A percentile compares a stretch with the other conserved stretches of the same genome.
Evolutionary conservation across 768 basidiomycete species (phyloP).

Genomic region (Leccinellum luteum): DNA sequence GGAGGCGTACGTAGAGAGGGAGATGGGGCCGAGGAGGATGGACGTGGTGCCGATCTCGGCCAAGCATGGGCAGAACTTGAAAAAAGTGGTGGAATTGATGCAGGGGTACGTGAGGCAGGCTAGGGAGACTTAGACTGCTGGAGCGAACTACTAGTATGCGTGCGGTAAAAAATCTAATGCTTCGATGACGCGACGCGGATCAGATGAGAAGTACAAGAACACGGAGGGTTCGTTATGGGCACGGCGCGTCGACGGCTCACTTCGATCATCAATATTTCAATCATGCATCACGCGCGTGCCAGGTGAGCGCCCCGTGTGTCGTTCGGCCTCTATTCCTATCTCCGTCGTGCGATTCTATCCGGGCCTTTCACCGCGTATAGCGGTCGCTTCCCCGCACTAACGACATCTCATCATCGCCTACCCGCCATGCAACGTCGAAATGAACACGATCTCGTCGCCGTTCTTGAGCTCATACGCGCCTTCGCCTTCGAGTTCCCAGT

Average conservation of each 20-base stretch:
- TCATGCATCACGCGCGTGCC: not conserved
- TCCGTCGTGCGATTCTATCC: not conserved
- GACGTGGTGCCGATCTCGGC: conserved; percentile 83
- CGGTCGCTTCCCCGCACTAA: not conserved
- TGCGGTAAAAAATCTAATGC: not conserved
- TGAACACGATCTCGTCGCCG: conserved; percentile 92
- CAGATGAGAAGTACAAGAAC: not conserved
- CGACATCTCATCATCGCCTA: not conserved
- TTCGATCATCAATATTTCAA: not conserved
- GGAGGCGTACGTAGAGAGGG: conserved; percentile 51
- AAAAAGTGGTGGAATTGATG: conserved; percentile 65
- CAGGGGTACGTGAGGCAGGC: conserved; percentile 61
- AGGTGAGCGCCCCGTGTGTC: not conserved
- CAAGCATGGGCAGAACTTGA: conserved; percentile 82
- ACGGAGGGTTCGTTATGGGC: not conserved
- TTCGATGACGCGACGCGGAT: not conserved
- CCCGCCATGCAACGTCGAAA: conserved; percentile 87
- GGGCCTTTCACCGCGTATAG: not conserved
- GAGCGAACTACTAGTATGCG: not conserved
- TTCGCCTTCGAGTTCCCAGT: conserved; percentile 98
- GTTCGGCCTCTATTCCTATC: not conserved
- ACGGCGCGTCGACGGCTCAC: not conserved
- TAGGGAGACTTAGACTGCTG: conserved; percentile 12
- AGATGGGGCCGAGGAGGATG: conserved; percentile 40
- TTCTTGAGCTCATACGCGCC: conserved; percentile 76